Percentiles rank a stretch among this genome's conserved stretches.
These are phyloP conservation scores for Sporothrix protearum DNA, from an alignment of 2,329 filamentous ascomycete genomes.

Conservation along the genomic window DNA sequence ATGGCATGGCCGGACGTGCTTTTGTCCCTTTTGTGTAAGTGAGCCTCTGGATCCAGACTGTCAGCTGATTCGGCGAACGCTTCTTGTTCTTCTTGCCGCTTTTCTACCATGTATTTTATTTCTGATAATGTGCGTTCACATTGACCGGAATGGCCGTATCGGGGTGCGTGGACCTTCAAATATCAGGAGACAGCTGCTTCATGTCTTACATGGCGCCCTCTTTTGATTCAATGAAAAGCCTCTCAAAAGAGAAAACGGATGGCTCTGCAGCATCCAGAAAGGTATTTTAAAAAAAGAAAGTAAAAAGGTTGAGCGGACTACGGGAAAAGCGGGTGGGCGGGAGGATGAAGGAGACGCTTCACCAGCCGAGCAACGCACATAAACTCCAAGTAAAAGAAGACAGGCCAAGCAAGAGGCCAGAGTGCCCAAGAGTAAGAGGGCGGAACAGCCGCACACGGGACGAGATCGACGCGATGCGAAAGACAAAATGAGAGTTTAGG, in stretches of 20 bases:
- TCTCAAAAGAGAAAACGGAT: neutral
- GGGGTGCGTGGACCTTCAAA: neutral
- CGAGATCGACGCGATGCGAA: neutral
- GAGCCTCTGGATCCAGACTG: neutral
- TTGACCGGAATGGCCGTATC: neutral
- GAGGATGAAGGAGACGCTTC: neutral
- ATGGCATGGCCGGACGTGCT: neutral
- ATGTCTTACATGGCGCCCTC: neutral
- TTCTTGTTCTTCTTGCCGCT: neutral
- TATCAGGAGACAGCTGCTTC: neutral
- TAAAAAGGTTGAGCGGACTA: neutral
- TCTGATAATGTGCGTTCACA: neutral
- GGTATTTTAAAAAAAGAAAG: neutral
- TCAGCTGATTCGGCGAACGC: too few relatives aligned
- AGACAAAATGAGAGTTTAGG: too few relatives aligned
- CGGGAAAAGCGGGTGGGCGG: neutral
- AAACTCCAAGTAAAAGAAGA: neutral
- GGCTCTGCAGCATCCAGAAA: slow-evolving; percentile 2
- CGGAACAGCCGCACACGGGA: slow-evolving; percentile 7
- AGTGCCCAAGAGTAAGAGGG: neutral
- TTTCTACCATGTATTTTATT: too few relatives aligned
- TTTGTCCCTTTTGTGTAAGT: neutral
- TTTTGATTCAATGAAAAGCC: neutral
- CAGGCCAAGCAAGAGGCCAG: neutral
- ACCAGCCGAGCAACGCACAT: neutral